Base-by-base conservation (phyloP, 352 stramenopile genomes). In the Nothophytophthora sp. region DNA sequence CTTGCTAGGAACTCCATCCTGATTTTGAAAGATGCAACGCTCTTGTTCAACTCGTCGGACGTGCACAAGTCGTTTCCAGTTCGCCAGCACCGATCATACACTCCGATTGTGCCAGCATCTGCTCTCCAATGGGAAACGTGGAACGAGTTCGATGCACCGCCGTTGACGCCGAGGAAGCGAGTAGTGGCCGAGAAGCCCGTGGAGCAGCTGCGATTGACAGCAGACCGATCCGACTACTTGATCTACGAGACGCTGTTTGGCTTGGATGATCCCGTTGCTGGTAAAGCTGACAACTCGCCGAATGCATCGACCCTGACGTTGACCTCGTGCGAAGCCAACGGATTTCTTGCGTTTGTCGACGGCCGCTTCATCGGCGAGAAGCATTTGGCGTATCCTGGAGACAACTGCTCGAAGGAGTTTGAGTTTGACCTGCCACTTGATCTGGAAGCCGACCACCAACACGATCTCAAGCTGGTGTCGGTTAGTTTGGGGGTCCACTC, bases 401-500 rank as follows among this genome's bases (percentile, higher is more conserved):
- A 63, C 5, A 81, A 86, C 18, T 86, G 76, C 34, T 72, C 73
- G 0, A 67, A 68, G 30, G 51, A 67, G 19, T 86, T 81, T 29
- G 38, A 36, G 5, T 71, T 87, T 18, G 55, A 79, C 4, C 30
- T 86, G 10, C 74, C 74, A 5, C 33, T 51, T 13, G 68, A 60
- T 36, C 15, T 73, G 22, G 50, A 69, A 8, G n/a, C 53, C 9
- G 58, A 61, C 32, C 45, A 39, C 4, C 61, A 76, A 28, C 63
- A 75, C 48, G 49, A 65, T 9, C 37, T 90, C 20, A 68, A 63
- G 35, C 29, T 88, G 9, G 42, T 86, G 12, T 90, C 79, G 0
- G 60, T 87, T n/a, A 81, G 73, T 44, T 59, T 90, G 24, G 79
- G 79, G 12, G 58, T 90, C 6, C 66, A 68, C 28, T 86, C 74